Percentiles rank a stretch among this genome's conserved stretches.
Evolutionary conservation across 2,329 filamentous ascomycete species (phyloP).

Genomic region (Chalaropsis thielavioides): DNA sequence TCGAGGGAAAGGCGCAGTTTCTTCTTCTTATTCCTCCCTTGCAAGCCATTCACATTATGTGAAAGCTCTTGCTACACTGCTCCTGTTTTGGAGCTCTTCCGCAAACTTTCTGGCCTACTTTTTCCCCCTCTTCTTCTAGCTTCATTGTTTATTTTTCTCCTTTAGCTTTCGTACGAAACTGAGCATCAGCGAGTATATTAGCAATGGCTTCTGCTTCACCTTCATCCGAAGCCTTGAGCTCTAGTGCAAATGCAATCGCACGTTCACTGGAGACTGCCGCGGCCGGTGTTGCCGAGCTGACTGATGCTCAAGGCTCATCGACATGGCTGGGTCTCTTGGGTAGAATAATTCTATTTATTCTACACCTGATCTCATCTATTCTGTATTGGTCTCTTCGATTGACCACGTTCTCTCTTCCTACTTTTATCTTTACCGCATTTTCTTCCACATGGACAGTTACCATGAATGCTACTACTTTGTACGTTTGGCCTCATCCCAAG

Average conservation of each 20-base stretch:
- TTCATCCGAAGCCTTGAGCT: not conserved
- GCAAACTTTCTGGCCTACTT: not conserved
- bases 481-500: slow-evolving; percentile 26
- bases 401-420: slow-evolving; percentile 75
- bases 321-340: slow-evolving; percentile 46
- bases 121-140: not conserved
- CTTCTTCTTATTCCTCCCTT: slow-evolving; percentile 6
- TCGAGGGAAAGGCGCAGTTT: not conserved
- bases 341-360: slow-evolving; percentile 37
- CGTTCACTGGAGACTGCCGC: slow-evolving; percentile 10
- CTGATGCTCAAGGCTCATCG: slow-evolving; percentile 23
- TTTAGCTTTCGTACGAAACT: not conserved
- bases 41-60: slow-evolving; percentile 14
- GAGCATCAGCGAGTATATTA: not conserved
- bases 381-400: slow-evolving; percentile 74
- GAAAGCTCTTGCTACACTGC: slow-evolving; percentile 11
- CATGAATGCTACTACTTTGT: slow-evolving; percentile 96
- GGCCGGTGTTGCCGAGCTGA: slow-evolving; percentile 9
- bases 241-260: not conserved
- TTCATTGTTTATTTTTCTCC: not conserved
- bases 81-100: slow-evolving; percentile 16
- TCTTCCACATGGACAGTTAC: slow-evolving; percentile 92
- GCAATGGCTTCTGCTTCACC: not conserved
- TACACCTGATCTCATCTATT: slow-evolving; percentile 43
- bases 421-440: slow-evolving; percentile 76